Conservation (phyloP, 129 eudicot species). For the Tanacetum coccineum region DNA sequence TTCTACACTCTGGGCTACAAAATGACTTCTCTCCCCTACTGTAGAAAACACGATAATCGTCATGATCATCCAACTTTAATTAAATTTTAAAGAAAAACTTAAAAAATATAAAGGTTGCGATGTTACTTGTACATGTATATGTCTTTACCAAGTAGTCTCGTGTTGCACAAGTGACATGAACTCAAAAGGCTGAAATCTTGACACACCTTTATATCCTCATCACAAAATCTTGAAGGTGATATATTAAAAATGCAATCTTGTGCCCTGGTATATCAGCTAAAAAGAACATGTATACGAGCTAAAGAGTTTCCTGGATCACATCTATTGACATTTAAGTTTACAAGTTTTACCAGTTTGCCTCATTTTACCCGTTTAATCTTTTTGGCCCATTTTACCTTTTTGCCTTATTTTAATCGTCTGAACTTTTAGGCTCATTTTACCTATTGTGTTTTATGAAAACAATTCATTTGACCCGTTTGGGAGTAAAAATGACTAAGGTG, state of each 20-base stretch:
- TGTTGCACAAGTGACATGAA: conserved; percentile 60
- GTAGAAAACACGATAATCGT: not conserved
- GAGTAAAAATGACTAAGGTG: no score
- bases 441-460: no score
- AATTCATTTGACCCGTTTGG: no score
- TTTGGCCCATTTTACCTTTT: no score
- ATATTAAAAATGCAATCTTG: conserved; percentile 44
- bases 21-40: conserved; percentile 84
- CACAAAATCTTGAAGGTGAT: conserved; percentile 37
- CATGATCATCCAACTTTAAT: not conserved
- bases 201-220: conserved; percentile 27
- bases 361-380: no score
- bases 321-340: no score
- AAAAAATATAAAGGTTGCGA: not conserved
- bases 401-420: no score
- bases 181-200: conserved; percentile 50
- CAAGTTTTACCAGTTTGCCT: no score
- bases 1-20: conserved; percentile 83
- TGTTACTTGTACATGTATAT: conserved; percentile 83
- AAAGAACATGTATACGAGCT: no score
- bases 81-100: not conserved
- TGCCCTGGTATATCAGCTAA: no score
- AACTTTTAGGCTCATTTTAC: no score
- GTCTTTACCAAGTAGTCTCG: conserved; percentile 65
- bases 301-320: no score